phyloP scores from a whole-genome alignment of 1,139 yeast genomes.

The Candida sp. region DNA sequence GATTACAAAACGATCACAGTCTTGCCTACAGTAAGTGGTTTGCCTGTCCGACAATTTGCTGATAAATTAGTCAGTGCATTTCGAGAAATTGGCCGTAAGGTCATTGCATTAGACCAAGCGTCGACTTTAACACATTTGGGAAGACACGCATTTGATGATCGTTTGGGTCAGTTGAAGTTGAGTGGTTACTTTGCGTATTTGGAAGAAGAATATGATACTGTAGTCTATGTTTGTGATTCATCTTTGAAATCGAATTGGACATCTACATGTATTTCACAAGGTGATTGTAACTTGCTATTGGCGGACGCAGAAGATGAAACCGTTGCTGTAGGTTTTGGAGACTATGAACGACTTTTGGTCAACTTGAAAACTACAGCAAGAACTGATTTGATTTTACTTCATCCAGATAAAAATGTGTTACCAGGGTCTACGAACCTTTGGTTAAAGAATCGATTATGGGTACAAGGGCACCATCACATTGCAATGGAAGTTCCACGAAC shows the following conservation, averaged over 20 bases:
- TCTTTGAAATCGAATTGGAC: conserved; percentile 88
- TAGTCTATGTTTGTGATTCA: conserved; percentile 87
- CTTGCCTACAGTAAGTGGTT: conserved; percentile 71
- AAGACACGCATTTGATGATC: conserved; percentile 86
- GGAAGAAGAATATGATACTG: conserved; percentile 85
- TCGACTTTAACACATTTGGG: conserved; percentile 80
- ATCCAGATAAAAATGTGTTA: conserved; percentile 75
- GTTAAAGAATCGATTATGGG: conserved; percentile 87
- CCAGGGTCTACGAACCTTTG: conserved; percentile 86
- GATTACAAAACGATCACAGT: conserved; percentile 82
- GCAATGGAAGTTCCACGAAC: conserved; percentile 47
- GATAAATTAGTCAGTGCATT: conserved; percentile 66
- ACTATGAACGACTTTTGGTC: conserved; percentile 73
- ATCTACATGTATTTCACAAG: conserved; percentile 87
- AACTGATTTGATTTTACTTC: conserved; percentile 82
- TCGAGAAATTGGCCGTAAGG: conserved; percentile 67
- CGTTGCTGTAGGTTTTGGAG: conserved; percentile 72
- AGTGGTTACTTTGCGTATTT: conserved; percentile 88
- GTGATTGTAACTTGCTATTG: conserved; percentile 76
- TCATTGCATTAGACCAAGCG: conserved; percentile 78
- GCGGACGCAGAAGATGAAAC: conserved; percentile 67
- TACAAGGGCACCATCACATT: conserved; percentile 89
- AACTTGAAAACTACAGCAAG: conserved; percentile 83
- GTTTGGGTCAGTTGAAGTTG: conserved; percentile 74
- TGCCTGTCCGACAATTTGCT: conserved; percentile 88